These are phyloP conservation scores for Cyclotella cryptica DNA, from an alignment of 108 stramenopile species.

Conservation along the genomic window DNA sequence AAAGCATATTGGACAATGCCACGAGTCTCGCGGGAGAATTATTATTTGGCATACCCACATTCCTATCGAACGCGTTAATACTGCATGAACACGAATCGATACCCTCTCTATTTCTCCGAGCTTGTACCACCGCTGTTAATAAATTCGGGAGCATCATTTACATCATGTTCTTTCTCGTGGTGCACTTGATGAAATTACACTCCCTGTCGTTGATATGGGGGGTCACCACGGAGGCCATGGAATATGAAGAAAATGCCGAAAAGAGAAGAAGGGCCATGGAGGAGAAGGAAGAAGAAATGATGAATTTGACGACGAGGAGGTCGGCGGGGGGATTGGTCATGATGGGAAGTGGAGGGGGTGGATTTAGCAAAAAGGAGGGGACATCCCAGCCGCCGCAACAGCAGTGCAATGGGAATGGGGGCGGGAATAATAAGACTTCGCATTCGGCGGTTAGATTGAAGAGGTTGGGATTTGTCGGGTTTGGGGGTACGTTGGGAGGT, in stretches of 20 bases:
- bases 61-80: constrained; percentile 12
- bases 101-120: constrained; percentile 32
- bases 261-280: constrained; percentile 30
- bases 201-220: constrained; percentile 88
- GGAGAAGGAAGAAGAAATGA: constrained; percentile 27
- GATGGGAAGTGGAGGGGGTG: constrained; percentile 6
- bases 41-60: constrained; percentile 14
- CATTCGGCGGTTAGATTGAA: constrained; percentile 64
- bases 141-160: constrained; percentile 69
- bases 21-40: neutral
- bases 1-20: constrained; percentile 4
- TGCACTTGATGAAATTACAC: constrained; percentile 90
- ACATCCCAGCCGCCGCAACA: neutral
- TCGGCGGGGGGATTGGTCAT: constrained; percentile 33
- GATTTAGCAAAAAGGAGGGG: neutral
- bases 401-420: neutral
- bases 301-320: neutral
- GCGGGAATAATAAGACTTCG: constrained; percentile 4
- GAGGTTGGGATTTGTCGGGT: constrained; percentile 80
- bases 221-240: constrained; percentile 92
- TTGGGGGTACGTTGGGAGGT: constrained; percentile 90
- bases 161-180: constrained; percentile 86
- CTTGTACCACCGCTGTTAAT: constrained; percentile 40
- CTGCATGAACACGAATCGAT: constrained; percentile 32
- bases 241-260: constrained; percentile 87